Conservation (phyloP, 148 eudicot species). For the Talinum fruticosum region DNA sequence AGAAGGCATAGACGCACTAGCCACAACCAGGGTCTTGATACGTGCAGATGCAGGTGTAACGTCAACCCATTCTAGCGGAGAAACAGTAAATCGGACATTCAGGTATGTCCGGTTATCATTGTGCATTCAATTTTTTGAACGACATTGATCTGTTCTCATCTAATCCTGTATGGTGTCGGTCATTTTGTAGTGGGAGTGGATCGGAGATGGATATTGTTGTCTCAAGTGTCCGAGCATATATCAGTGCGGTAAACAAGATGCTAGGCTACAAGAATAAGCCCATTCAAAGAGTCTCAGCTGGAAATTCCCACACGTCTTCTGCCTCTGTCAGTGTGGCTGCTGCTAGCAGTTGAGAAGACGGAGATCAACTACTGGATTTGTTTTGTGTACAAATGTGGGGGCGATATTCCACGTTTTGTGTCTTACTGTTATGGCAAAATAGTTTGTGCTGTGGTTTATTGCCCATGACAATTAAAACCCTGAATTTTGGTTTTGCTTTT, state of each 20-base stretch:
- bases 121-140: not conserved
- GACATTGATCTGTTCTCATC: not conserved
- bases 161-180: not conserved
- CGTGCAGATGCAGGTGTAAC: constrained; percentile 50
- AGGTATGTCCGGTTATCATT: constrained; percentile 37
- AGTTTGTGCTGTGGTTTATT: not conserved
- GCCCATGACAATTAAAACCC: not conserved
- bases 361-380: not conserved
- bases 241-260: constrained; percentile 89
- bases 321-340: constrained; percentile 21
- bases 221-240: constrained; percentile 85
- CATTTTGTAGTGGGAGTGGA: constrained; percentile 70
- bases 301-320: constrained; percentile 24
- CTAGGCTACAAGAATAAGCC: constrained; percentile 53
- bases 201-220: constrained; percentile 86
- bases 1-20: constrained; percentile 91
- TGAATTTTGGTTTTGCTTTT: not conserved
- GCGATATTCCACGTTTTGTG: not conserved
- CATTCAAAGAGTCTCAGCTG: constrained; percentile 20
- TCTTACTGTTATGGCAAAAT: constrained; percentile 1
- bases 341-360: constrained; percentile 20
- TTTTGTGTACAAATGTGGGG: constrained; percentile 23
- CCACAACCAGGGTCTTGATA: constrained; percentile 75
- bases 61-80: constrained; percentile 67
- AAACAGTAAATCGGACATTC: constrained; percentile 51